Conservation (phyloP, 495 filamentous ascomycete species). For the Hypoxylon subgilvum region DNA sequence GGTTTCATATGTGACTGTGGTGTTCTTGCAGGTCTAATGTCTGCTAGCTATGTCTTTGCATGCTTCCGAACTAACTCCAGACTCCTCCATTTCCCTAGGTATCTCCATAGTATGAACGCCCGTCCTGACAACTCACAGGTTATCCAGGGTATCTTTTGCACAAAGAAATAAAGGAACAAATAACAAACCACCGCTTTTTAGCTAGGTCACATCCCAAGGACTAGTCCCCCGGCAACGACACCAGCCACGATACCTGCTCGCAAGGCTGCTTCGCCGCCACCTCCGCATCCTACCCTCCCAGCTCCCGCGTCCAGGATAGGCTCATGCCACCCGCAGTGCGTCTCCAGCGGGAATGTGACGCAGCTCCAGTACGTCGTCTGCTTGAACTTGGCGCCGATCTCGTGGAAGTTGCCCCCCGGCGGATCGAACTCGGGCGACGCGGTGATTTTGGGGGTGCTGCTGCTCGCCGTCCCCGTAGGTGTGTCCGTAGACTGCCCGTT, state of each 20-base stretch:
- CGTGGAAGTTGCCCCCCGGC: conserved; percentile 28
- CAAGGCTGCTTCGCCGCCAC: conserved; percentile 19
- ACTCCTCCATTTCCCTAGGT: conserved; percentile 20
- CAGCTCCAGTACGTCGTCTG: conserved; percentile 55
- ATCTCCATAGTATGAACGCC: conserved; percentile 9
- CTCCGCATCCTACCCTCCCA: conserved; percentile 8
- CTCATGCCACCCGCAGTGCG: conserved; percentile 54
- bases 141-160: conserved; percentile 9
- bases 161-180: background rate
- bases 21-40: no score
- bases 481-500: background rate
- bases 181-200: background rate
- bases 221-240: conserved; percentile 28
- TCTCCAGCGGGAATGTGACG: conserved; percentile 39
- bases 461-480: background rate
- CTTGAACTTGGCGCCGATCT: conserved; percentile 35
- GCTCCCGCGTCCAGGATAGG: conserved; percentile 47
- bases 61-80: no score
- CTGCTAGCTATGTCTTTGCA: no score
- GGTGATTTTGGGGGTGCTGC: conserved; percentile 19
- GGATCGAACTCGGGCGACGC: conserved; percentile 18
- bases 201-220: conserved; percentile 11
- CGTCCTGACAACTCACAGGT: conserved; percentile 3
- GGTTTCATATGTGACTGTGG: background rate
- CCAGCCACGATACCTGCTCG: conserved; percentile 26